Conservation (phyloP, 148 eudicot species). For the Rhododendron kiyosumense region DNA sequence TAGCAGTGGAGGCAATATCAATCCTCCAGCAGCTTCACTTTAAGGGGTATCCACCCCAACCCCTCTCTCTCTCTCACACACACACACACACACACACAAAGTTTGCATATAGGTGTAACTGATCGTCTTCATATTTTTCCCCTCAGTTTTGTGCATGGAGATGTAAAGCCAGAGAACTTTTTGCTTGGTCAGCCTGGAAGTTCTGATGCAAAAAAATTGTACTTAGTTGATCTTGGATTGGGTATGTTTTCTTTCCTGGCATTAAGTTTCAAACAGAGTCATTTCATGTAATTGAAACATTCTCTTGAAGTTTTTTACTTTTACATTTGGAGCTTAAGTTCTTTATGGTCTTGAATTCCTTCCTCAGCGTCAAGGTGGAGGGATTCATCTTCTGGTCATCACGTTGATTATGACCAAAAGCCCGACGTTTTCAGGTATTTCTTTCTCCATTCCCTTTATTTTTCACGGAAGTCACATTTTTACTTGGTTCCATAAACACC, state of each 20-base stretch:
- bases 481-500: not conserved
- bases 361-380: constrained; percentile 45
- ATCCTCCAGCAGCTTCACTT: constrained; percentile 55
- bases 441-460: not conserved
- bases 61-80: not conserved
- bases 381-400: constrained; percentile 34
- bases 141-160: constrained; percentile 61
- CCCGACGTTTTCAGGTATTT: constrained; percentile 51
- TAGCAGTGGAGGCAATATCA: constrained; percentile 58
- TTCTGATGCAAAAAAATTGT: constrained; percentile 38
- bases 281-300: not conserved
- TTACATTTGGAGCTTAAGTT: not conserved
- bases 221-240: constrained; percentile 55
- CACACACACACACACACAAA: not conserved
- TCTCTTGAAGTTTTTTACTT: not conserved
- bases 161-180: constrained; percentile 60
- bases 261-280: not conserved
- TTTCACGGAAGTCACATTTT: not conserved
- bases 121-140: not conserved
- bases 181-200: constrained; percentile 61
- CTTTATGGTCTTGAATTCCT: constrained; percentile 1
- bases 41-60: constrained; percentile 29
- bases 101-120: not conserved
- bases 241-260: constrained; percentile 25
- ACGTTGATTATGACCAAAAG: constrained; percentile 52